Conservation (phyloP, 1,284 basidiomycete species). For the Papiliotrema laurentii region DNA sequence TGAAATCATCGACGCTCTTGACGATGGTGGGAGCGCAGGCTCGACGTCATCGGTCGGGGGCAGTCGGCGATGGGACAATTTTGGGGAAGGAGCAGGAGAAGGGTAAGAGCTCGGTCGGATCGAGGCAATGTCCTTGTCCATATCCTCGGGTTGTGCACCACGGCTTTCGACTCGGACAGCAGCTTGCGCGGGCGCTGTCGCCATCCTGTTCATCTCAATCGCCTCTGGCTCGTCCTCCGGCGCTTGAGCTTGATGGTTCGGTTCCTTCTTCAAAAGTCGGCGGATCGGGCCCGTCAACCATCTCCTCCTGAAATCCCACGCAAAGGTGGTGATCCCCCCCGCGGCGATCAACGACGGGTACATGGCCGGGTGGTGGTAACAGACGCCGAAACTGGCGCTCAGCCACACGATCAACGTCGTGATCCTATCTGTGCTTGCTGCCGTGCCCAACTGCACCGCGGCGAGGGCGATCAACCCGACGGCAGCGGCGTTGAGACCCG, state of each 20-base stretch:
- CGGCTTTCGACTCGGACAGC: too few species aligned
- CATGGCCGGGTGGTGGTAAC: conserved; percentile 55
- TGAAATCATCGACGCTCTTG: background rate
- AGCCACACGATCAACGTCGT: conserved; percentile 53
- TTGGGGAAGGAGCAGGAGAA: too few species aligned
- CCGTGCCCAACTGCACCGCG: conserved; percentile 54
- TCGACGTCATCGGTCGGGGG: too few species aligned
- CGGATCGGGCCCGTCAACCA: conserved; percentile 7
- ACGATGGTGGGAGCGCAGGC: background rate
- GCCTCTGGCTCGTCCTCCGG: background rate
- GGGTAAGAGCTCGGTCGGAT: too few species aligned
- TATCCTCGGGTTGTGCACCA: too few species aligned
- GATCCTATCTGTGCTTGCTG: conserved; percentile 53
- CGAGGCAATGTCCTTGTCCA: too few species aligned
- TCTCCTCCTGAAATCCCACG: conserved; percentile 35
- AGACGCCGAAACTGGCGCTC: conserved; percentile 53
- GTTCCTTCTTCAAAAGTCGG: too few species aligned
- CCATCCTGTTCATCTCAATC: background rate
- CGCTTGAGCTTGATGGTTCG: too few species aligned
- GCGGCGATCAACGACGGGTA: conserved; percentile 45
- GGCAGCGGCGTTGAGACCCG: conserved; percentile 58
- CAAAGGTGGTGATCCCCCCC: conserved; percentile 37
- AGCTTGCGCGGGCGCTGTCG: too few species aligned
- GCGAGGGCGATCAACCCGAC: conserved; percentile 59
- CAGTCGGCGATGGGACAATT: too few species aligned